Evolutionary conservation across 305 asterid species (phyloP).

Genomic region (Euphrasia arctica): DNA sequence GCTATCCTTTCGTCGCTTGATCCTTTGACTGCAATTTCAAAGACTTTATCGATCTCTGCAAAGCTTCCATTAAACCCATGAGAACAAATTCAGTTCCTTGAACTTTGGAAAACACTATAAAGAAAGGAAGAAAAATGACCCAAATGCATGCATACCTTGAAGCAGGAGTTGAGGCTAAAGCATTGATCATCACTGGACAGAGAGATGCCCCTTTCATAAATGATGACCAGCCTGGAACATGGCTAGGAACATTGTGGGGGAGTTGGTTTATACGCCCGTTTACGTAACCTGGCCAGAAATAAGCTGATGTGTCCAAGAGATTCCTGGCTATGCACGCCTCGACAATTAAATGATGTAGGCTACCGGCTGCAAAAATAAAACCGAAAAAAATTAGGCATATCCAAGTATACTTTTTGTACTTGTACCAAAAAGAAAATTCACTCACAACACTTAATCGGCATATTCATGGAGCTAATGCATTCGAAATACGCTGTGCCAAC

Average conservation of each 20-base stretch:
- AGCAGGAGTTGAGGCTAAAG: constrained; percentile 85
- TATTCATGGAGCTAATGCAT: constrained; percentile 61
- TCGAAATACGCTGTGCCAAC: constrained; percentile 55
- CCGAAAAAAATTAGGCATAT: constrained; percentile 12
- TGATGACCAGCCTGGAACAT: constrained; percentile 87
- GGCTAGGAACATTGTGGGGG: constrained; percentile 65
- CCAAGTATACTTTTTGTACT: no score
- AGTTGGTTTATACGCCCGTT: constrained; percentile 62
- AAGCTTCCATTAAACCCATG: constrained; percentile 95
- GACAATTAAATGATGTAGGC: constrained; percentile 77
- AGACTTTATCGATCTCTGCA: constrained; percentile 89
- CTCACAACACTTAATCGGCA: constrained; percentile 85
- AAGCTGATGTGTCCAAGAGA: constrained; percentile 85
- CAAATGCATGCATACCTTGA: constrained; percentile 58
- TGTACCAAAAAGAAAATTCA: constrained; percentile 3
- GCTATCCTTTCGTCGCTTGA: constrained; percentile 73
- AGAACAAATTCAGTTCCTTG: constrained; percentile 82
- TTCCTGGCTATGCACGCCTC: constrained; percentile 92
- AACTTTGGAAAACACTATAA: constrained; percentile 35
- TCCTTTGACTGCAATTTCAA: constrained; percentile 79
- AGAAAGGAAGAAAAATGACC: constrained; percentile 27
- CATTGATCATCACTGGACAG: constrained; percentile 56
- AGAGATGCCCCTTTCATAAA: constrained; percentile 83
- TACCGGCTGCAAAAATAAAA: constrained; percentile 71
- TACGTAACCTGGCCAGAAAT: constrained; percentile 88